Evolutionary conservation across 345 rosid species (phyloP).

Genomic region (Fremontodendron californicum): DNA sequence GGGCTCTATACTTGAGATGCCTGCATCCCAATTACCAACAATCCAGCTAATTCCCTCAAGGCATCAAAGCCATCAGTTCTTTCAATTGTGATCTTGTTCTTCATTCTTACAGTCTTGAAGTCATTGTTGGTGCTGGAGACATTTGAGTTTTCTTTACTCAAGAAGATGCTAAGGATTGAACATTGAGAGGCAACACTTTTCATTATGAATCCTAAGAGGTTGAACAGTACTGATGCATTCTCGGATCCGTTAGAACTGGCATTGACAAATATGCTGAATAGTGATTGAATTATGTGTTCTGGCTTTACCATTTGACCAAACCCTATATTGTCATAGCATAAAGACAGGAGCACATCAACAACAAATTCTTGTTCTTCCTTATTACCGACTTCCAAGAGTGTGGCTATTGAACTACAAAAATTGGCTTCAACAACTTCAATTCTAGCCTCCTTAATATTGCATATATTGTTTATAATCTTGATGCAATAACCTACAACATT

Average conservation of each 20-base stretch:
- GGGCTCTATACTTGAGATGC: too few species aligned
- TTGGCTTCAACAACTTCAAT: conserved; percentile 25
- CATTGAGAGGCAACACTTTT: too few species aligned
- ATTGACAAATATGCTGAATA: conserved; percentile 14
- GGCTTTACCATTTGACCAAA: conserved; percentile 9
- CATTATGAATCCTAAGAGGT: conserved; percentile 6
- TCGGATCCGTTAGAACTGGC: conserved; percentile 19
- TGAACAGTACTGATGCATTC: conserved; percentile 18
- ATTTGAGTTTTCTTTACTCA: background rate
- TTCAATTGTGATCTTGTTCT: too few species aligned
- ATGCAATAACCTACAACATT: too few species aligned
- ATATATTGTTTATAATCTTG: too few species aligned
- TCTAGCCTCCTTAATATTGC: too few species aligned
- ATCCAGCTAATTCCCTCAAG: too few species aligned
- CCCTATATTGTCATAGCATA: conserved; percentile 9
- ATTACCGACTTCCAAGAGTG: conserved; percentile 23
- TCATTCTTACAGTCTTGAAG: too few species aligned
- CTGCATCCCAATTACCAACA: too few species aligned
- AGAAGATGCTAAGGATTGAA: too few species aligned
- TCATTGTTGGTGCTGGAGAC: background rate
- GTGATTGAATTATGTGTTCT: conserved; percentile 8
- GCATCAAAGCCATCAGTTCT: too few species aligned
- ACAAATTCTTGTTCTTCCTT: conserved; percentile 27
- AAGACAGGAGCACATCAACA: conserved; percentile 19
- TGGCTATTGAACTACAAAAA: conserved; percentile 21